Evolutionary conservation across 1,139 yeast genomes (phyloP), one percentile per base, ranked within the genome.

Genomic region (Magnusiomyces sp.): DNA sequence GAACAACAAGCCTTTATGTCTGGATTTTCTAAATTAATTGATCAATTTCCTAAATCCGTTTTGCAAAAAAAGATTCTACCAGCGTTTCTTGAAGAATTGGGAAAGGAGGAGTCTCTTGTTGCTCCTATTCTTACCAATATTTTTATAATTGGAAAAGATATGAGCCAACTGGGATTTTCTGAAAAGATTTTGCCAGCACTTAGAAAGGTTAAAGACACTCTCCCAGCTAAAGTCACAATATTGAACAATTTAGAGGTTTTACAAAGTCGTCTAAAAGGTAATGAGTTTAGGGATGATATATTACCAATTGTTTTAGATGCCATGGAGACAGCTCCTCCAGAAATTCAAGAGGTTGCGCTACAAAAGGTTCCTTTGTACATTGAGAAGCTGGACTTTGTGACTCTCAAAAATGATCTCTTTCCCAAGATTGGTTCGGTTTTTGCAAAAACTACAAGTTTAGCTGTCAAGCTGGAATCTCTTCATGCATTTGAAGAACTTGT

Each of bases 391-490:
- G 94, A 82, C 50, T 86, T 87, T 60, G 78, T 90, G 5, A 77
- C 81, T 36, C 73, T 88, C 50, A 88, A 90, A 58, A 82, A 81
- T 58, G 77, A 78, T 16, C 71, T 88, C 16, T 78, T 86, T 62
- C 95, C 96, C 1, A 69, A 80, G 41, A 71, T 89, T 23, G 77
- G 88, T 40, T 76, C 75, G 42, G 77, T 87, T 2, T 90, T 89
- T 66, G 78, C 87, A 40, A 84, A 88, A 43, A 90, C 97, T 0
- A 85, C 94, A 0, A 79, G 92, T 40, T 69, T 89, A 40, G 80
- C 86, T 2, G 85, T 90, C 32, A 89, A 92, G 59, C 71, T 83
- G 34, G 74, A 80, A 13, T 78, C 95, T 2, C 72, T 89, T n/a
- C 70, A 73, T 31, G 74, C 86, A 0, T 82, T 92, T 59, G 75